Percentiles rank a stretch among this genome's conserved stretches.
Evolutionary conservation across 2,329 filamentous ascomycete genomes (phyloP).

Genomic region (Ambrosiella xylebori): DNA sequence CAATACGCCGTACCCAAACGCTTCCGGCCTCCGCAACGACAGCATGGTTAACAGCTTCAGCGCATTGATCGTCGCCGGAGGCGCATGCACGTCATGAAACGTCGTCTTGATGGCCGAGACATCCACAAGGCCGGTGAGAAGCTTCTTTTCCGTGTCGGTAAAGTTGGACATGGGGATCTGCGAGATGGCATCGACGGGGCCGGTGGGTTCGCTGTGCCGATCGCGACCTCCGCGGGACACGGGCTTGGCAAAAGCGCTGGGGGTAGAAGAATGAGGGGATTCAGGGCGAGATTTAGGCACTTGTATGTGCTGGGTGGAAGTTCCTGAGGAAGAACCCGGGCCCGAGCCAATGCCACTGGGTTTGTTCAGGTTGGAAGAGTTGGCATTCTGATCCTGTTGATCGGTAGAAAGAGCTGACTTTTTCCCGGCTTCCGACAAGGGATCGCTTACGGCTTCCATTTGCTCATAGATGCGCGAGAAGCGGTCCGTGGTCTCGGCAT

Average conservation of each 20-base stretch:
- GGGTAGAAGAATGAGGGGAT: not conserved
- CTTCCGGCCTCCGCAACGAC: constrained; percentile 72
- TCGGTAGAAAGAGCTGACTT: constrained; percentile 2
- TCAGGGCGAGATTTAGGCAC: constrained; percentile 3
- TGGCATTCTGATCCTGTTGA: not conserved
- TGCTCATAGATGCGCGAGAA: constrained; percentile 6
- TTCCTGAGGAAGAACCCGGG: not conserved
- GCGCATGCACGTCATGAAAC: constrained; percentile 73
- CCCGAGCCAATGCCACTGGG: not conserved
- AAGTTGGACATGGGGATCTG: constrained; percentile 24
- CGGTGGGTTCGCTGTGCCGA: not conserved
- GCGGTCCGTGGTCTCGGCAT: constrained; percentile 4
- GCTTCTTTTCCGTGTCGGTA: constrained; percentile 65
- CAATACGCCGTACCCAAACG: constrained; percentile 90
- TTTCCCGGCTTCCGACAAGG: constrained; percentile 10
- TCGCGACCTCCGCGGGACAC: constrained; percentile 9
- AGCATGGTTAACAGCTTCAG: constrained; percentile 79
- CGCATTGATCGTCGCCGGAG: constrained; percentile 66
- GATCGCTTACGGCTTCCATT: constrained; percentile 1
- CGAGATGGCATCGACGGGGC: not conserved
- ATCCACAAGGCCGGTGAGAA: constrained; percentile 69
- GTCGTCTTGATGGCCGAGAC: constrained; percentile 68
- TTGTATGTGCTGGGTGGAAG: constrained; percentile 7
- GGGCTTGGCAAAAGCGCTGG: not conserved
- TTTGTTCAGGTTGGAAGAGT: not conserved